Evolutionary conservation across 2,329 filamentous ascomycete genomes (phyloP), one percentile per base, ranked within the genome.

Genomic region (Cordyceps cicadae): DNA sequence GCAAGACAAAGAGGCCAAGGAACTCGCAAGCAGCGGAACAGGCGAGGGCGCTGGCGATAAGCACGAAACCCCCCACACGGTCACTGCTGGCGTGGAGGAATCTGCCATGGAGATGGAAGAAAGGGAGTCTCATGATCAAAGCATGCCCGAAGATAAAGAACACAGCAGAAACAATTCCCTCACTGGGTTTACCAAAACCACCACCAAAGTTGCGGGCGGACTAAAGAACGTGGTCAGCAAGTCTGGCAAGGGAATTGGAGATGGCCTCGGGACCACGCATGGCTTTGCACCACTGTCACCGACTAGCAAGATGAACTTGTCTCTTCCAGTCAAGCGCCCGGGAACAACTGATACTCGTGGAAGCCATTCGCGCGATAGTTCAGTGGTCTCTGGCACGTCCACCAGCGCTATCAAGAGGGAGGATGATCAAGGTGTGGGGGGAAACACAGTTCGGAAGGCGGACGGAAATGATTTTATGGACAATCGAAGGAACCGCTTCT

Each of bases 391-490:
- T 2, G 73, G 74, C 41, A 72, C 75, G 34, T 76, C 76, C 0
- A 74, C 73, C 17, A 62, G 60, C 7, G 66, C 65, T 1, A 68
- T 68, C 1, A 63, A 62, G 60, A 59, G 54, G n/a, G 50, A 37
- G 6, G 56, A 51, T 1, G 39, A 57, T 50, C 29, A 62, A 54
- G 17, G 58, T 45, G 21, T 54, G 49, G 54, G 55, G 19, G 76
- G 76, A 15, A 85, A 84, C 65, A 84, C 81, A 0, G 80, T 81
- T 5, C 79, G 83, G 51, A 80, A 78, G 62, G 67, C 78, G 7
- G 73, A 72, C 3, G 77, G 82, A 54, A 67, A 79, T 45, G 76
- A 81, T 3, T 77, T 81, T 12, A 79, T 82, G 71, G 77, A 79
- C 58, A 69, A 73, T 56, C 74, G 73, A 5, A 72, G 76, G 29